These are phyloP conservation scores for Pseudogymnoascus sp. DNA, from an alignment of 2,329 filamentous ascomycete species.

Conservation along the genomic window DNA sequence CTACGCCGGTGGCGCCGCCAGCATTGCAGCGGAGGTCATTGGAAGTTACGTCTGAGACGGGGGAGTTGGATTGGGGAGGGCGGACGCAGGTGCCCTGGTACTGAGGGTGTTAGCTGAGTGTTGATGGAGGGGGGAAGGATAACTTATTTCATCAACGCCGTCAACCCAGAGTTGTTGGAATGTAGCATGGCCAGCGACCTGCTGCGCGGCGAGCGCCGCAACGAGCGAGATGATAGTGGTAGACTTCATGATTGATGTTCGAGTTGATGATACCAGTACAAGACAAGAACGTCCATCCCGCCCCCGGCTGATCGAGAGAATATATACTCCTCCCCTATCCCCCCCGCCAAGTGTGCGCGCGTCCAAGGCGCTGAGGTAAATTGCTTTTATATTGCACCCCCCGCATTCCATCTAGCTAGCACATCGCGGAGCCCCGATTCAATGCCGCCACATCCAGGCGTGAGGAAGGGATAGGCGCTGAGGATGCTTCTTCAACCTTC, in stretches of 20 bases:
- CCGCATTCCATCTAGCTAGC: background rate
- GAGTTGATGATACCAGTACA: no score
- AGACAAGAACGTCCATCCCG: constrained; percentile 29
- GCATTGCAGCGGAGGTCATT: constrained; percentile 43
- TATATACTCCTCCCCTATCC: background rate
- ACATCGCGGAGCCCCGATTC: background rate
- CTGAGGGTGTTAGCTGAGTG: constrained; percentile 38
- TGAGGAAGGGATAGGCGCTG: background rate
- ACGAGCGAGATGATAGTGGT: constrained; percentile 8
- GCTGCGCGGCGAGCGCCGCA: constrained; percentile 10
- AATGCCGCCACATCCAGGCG: background rate
- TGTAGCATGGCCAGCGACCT: constrained; percentile 38
- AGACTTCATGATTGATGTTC: constrained; percentile 10
- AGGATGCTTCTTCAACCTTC: background rate
- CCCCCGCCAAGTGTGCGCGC: background rate
- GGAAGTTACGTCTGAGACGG: constrained; percentile 40
- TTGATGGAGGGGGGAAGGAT: constrained; percentile 24
- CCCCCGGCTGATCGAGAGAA: background rate
- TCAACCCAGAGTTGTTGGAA: constrained; percentile 44
- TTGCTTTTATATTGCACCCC: background rate
- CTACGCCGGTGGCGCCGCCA: constrained; percentile 28
- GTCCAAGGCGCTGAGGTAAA: background rate
- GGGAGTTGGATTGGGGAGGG: constrained; percentile 41
- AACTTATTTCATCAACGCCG: constrained; percentile 35
- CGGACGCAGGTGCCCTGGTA: constrained; percentile 37